Conservation (phyloP, 2,329 filamentous ascomycete species). For the Ciborinia camelliae region DNA sequence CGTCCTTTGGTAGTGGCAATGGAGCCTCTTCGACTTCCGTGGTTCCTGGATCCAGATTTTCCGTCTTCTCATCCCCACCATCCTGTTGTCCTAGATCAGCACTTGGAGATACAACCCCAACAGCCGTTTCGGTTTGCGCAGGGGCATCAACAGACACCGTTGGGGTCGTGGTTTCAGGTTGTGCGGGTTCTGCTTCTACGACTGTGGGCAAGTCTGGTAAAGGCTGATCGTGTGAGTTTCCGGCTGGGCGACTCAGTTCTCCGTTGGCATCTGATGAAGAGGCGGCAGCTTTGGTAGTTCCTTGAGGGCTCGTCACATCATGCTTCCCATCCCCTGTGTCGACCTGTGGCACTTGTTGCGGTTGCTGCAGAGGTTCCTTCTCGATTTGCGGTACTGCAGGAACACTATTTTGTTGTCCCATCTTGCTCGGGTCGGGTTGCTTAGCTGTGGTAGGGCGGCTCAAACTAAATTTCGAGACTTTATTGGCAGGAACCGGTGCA, state of each 20-base stretch:
- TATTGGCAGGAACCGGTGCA: conserved; percentile 44
- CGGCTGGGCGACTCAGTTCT: conserved; percentile 22
- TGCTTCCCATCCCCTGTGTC: conserved; percentile 24
- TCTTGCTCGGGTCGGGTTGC: conserved; percentile 30
- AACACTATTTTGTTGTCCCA: conserved; percentile 23
- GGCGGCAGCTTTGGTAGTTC: conserved; percentile 11
- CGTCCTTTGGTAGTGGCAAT: conserved; percentile 27
- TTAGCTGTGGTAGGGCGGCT: conserved; percentile 36
- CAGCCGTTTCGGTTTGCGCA: conserved; percentile 4
- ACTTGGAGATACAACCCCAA: neutral
- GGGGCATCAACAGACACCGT: conserved; percentile 22
- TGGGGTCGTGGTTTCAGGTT: conserved; percentile 26
- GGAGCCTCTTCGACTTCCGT: conserved; percentile 29
- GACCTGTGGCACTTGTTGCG: conserved; percentile 22
- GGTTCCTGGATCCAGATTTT: conserved; percentile 28
- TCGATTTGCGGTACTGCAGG: conserved; percentile 27
- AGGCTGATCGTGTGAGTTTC: conserved; percentile 32
- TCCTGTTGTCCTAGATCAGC: conserved; percentile 25
- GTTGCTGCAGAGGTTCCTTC: conserved; percentile 32
- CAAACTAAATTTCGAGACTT: conserved; percentile 41
- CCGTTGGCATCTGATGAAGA: conserved; percentile 27
- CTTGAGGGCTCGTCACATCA: conserved; percentile 20
- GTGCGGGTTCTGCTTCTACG: conserved; percentile 30
- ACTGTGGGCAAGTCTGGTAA: conserved; percentile 36
- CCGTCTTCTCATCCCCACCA: conserved; percentile 30